A percentile compares a stretch with the other conserved stretches of the same genome.
phyloP scores from a whole-genome alignment of 208 protist species.

The Crithidia fasciculata region DNA sequence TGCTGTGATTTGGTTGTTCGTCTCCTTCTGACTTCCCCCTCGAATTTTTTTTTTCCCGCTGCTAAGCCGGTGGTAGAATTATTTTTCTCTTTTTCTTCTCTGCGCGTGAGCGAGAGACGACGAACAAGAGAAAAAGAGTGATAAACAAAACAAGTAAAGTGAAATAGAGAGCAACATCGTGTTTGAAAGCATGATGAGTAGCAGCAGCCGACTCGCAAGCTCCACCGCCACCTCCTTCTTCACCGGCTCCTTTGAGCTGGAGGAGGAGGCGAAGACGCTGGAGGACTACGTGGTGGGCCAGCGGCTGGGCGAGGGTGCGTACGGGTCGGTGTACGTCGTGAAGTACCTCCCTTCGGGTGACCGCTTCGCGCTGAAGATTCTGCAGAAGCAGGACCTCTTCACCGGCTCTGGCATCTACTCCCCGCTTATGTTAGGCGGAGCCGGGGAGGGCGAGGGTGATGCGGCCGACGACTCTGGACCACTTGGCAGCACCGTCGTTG shows the following conservation, averaged over 20 bases:
- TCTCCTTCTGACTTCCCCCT: too few relatives aligned
- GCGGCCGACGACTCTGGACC: conserved; percentile 7
- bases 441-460: neutral
- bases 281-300: conserved; percentile 79
- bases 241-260: conserved; percentile 62
- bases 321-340: conserved; percentile 86
- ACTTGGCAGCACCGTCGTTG: conserved; percentile 1
- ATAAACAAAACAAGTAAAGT: neutral
- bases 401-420: conserved; percentile 17
- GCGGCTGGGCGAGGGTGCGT: conserved; percentile 88
- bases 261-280: conserved; percentile 76
- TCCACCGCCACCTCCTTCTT: conserved; percentile 62
- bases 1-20: too few relatives aligned
- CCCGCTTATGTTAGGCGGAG: neutral
- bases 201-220: conserved; percentile 4
- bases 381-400: conserved; percentile 82
- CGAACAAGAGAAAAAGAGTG: neutral
- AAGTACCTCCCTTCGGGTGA: conserved; percentile 84
- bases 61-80: too few relatives aligned
- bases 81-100: too few relatives aligned
- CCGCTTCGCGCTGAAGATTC: conserved; percentile 85
- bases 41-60: too few relatives aligned
- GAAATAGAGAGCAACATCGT: too few relatives aligned
- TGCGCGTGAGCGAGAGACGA: neutral
- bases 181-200: too few relatives aligned